A percentile compares a stretch with the other conserved stretches of the same genome.
Evolutionary conservation across 2,329 filamentous ascomycete species (phyloP).

Genomic region (Fusarium hostae): DNA sequence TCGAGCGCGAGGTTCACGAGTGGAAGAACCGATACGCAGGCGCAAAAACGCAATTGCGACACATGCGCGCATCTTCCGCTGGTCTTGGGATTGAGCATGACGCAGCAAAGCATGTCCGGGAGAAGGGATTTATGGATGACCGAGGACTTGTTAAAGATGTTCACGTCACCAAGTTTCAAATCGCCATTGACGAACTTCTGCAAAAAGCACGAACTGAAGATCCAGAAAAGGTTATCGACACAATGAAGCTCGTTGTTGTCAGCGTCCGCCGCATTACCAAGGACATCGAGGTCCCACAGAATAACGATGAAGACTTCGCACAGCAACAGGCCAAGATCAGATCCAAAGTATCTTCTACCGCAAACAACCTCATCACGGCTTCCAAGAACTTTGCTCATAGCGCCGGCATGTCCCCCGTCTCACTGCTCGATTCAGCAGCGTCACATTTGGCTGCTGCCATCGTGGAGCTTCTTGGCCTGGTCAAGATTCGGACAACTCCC

Average conservation of each 20-base stretch:
- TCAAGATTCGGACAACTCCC: constrained; percentile 84
- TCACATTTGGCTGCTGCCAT: constrained; percentile 88
- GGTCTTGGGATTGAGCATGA: constrained; percentile 77
- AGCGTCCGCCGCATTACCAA: constrained; percentile 86
- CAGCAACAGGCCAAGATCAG: constrained; percentile 78
- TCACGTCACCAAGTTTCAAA: constrained; percentile 94
- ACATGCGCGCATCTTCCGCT: constrained; percentile 81
- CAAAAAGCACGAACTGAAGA: constrained; percentile 79
- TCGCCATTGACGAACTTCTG: constrained; percentile 91
- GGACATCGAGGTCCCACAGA: constrained; percentile 73
- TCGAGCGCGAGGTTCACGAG: constrained; percentile 85
- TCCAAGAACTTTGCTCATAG: constrained; percentile 90
- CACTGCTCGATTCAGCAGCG: constrained; percentile 89
- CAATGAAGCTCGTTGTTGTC: constrained; percentile 87
- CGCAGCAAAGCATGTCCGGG: constrained; percentile 72
- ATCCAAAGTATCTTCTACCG: constrained; percentile 86
- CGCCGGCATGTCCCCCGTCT: constrained; percentile 90
- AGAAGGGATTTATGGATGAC: constrained; percentile 74
- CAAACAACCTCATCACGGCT: constrained; percentile 95
- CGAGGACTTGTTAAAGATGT: constrained; percentile 88
- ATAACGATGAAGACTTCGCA: constrained; percentile 63
- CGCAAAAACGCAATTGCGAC: constrained; percentile 86
- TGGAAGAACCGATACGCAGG: constrained; percentile 93
- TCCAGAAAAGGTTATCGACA: constrained; percentile 79
- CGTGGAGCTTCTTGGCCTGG: constrained; percentile 83